A percentile compares a stretch with the other conserved stretches of the same genome.
These are phyloP conservation scores for Pholiota microspora DNA, from an alignment of 768 basidiomycete species.

Conservation along the genomic window DNA sequence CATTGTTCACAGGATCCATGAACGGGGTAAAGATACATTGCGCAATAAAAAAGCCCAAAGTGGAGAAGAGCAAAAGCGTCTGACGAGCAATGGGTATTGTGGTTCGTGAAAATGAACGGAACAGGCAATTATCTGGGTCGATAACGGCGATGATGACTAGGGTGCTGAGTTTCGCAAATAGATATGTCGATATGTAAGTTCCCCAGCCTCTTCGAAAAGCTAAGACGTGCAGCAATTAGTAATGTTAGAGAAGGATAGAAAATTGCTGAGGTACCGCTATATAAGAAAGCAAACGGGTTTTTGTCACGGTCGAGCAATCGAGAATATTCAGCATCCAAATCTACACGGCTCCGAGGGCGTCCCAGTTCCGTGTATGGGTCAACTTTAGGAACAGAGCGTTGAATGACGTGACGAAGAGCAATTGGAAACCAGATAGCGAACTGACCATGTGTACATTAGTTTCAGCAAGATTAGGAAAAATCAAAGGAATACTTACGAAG, in stretches of 20 bases:
- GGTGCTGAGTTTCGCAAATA: constrained; percentile 70
- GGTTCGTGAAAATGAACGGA: constrained; percentile 51
- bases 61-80: constrained; percentile 53
- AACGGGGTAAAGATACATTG: constrained; percentile 66
- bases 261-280: constrained; percentile 48
- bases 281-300: constrained; percentile 71
- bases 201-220: constrained; percentile 73
- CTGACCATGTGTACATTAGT: constrained; percentile 33
- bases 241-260: not conserved
- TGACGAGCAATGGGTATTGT: constrained; percentile 60
- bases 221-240: constrained; percentile 24
- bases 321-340: constrained; percentile 72
- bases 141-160: constrained; percentile 65
- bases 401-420: constrained; percentile 54
- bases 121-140: constrained; percentile 70
- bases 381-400: constrained; percentile 57
- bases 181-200: constrained; percentile 59
- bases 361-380: constrained; percentile 75
- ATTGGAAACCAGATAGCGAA: constrained; percentile 72
- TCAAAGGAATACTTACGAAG: constrained; percentile 37
- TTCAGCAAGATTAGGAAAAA: not conserved
- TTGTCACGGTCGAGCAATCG: constrained; percentile 59
- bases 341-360: constrained; percentile 46
- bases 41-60: constrained; percentile 55
- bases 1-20: constrained; percentile 68